Evolutionary conservation across 2,329 filamentous ascomycete species (phyloP).

Genomic region (Beauveria brongniartii): DNA sequence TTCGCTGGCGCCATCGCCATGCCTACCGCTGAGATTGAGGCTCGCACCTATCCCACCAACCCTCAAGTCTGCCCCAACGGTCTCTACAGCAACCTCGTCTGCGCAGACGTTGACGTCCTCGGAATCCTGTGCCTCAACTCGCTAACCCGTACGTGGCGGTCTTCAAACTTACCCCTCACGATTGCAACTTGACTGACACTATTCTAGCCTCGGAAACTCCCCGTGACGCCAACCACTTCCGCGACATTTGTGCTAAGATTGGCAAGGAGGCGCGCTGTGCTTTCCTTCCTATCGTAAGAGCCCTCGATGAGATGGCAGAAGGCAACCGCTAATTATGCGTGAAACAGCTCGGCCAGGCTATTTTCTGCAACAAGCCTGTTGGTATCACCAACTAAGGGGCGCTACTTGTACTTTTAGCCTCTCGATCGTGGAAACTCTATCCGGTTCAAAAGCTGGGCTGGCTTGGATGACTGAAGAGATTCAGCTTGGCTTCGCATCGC

Average conservation of each 20-base stretch:
- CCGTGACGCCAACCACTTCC: background rate
- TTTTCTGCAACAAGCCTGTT: background rate
- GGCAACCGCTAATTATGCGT: background rate
- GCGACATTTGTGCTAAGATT: background rate
- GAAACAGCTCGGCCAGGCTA: background rate
- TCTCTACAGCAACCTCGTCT: constrained; percentile 12
- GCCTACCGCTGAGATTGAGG: constrained; percentile 9
- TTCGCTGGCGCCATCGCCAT: constrained; percentile 14
- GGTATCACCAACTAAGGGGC: background rate
- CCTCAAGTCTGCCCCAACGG: background rate
- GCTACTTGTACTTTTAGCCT: background rate
- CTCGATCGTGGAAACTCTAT: background rate
- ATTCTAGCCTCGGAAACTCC: background rate
- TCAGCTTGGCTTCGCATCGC: background rate
- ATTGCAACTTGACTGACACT: background rate
- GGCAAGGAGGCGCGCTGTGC: constrained; percentile 9
- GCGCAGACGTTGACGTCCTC: constrained; percentile 14
- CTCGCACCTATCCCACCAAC: background rate
- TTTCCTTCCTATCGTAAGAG: background rate
- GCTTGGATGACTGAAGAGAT: background rate
- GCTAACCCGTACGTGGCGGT: background rate
- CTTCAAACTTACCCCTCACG: too few species aligned
- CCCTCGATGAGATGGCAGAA: too few species aligned
- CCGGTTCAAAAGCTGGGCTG: background rate
- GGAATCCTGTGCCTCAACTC: constrained; percentile 11